Evolutionary conservation across 805 yeast genomes (phyloP).

Genomic region (Ogataea parapolymorpha): DNA sequence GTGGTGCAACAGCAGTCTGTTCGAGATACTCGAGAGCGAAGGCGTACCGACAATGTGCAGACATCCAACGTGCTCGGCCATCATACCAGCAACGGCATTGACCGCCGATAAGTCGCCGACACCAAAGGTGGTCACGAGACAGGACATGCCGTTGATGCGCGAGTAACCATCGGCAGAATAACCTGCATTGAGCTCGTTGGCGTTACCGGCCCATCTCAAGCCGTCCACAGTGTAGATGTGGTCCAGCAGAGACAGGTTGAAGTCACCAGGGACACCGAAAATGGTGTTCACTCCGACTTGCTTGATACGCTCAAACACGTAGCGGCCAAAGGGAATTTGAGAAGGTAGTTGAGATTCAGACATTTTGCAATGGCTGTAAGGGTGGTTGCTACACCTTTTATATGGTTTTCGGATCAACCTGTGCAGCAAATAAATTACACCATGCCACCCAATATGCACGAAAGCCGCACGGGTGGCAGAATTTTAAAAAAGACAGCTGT

Average conservation of each 20-base stretch:
- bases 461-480: conserved; percentile 6
- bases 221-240: conserved; percentile 72
- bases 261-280: conserved; percentile 82
- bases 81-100: conserved; percentile 85
- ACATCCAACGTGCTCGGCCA: conserved; percentile 85
- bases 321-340: conserved; percentile 65
- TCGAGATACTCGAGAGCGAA: conserved; percentile 66
- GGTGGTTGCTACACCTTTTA: not conserved
- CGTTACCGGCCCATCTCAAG: conserved; percentile 86
- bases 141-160: conserved; percentile 71
- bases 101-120: conserved; percentile 85
- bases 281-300: conserved; percentile 69
- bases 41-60: conserved; percentile 87
- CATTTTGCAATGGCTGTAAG: not conserved
- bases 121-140: conserved; percentile 81
- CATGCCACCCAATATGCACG: conserved; percentile 10
- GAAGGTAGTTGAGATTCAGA: conserved; percentile 15
- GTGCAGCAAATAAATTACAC: conserved; percentile 4
- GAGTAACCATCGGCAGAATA: conserved; percentile 89
- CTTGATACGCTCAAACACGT: conserved; percentile 72
- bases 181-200: conserved; percentile 87
- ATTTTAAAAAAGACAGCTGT: not conserved
- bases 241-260: conserved; percentile 69
- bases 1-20: conserved; percentile 73
- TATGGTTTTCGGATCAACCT: not conserved